Percentiles rank a stretch among this genome's conserved stretches.
phyloP scores from a whole-genome alignment of 1,284 basidiomycete species.

The Apiotrichum montevideense region DNA sequence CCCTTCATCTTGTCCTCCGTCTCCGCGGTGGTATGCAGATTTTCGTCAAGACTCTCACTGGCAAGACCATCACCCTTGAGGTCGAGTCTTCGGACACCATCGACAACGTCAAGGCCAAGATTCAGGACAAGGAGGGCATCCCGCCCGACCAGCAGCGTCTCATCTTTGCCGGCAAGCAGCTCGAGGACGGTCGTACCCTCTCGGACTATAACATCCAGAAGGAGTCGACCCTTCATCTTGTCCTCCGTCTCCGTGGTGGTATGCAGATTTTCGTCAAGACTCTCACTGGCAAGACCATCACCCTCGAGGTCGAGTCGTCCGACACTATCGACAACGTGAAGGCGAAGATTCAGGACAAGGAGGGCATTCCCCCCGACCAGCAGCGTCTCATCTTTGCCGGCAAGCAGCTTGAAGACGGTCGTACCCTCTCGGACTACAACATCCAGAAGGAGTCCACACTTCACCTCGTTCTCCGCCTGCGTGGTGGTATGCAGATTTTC shows the following conservation, averaged over 20 bases:
- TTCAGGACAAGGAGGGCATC: slow-evolving; percentile 90
- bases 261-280: slow-evolving; percentile 84
- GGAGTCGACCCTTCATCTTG: slow-evolving; percentile 91
- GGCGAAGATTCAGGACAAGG: slow-evolving; percentile 93
- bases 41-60: too few relatives aligned
- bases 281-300: slow-evolving; percentile 98
- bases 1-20: too few relatives aligned
- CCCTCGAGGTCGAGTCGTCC: slow-evolving; percentile 83
- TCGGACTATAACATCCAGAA: slow-evolving; percentile 95
- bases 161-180: slow-evolving; percentile 98
- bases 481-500: too few relatives aligned
- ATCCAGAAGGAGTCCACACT: slow-evolving; percentile 96
- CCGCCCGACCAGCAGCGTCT: slow-evolving; percentile 83
- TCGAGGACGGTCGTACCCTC: slow-evolving; percentile 86
- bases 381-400: slow-evolving; percentile 97
- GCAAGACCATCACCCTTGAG: slow-evolving; percentile 70
- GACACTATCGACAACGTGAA: slow-evolving; percentile 99
- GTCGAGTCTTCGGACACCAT: slow-evolving; percentile 88
- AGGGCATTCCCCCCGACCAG: slow-evolving; percentile 77
- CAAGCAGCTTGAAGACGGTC: slow-evolving; percentile 94
- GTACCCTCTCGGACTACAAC: slow-evolving; percentile 81
- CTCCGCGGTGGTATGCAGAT: too few relatives aligned
- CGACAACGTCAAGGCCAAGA: slow-evolving; percentile 96
- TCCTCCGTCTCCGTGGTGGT: slow-evolving; percentile 76
- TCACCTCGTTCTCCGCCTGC: slow-evolving; percentile 81